Evolutionary conservation across 139 green algal species (phyloP), one percentile per base, ranked within the genome.

Genomic region (Chlorella sp.): DNA sequence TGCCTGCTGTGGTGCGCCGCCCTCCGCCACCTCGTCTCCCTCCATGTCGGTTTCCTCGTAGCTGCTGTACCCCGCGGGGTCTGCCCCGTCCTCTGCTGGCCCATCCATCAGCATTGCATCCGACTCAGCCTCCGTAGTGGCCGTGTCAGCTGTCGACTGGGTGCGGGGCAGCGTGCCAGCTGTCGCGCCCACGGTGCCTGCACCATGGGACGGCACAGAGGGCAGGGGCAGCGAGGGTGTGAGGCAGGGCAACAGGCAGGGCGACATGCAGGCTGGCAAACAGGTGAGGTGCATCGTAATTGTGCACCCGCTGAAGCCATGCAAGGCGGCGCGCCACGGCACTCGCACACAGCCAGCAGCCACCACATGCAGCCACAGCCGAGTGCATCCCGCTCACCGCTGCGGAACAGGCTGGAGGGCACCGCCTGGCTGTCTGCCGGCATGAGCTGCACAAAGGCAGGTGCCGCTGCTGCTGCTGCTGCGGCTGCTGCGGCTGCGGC

Each of bases 21-120:
- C 64, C 32, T 26, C 60, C 24, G 66, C 61, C 24, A 32, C 42
- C 24, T 64, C 85, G 57, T 89, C 84, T 5, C 89, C 87, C 32
- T 94, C 92, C 48, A 89, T 36, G 21, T 95, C 92, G 14, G 88
- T 91, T 40, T 91, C 91, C 24, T 92, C 92, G 26, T 90, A 93
- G 81, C 77, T 90, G 90, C 91, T 94, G 89, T 94, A 94, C 19
- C 86, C 89, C 34, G 86, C 88, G 0, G 88, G 57, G 26, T 81
- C 87, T 0, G 53, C 36, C 26, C 89, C 91, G 2, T 57, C 83
- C n/a, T 48, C 66, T 82, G 36, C 68, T 57, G 32, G 75, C 32
- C 79, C 48, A 75, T 88, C 84, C 32, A 79, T 16, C 40, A 66
- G 61, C 61, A 87, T 79, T 0, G 83, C 34, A 39, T 88, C 84